phyloP scores from a whole-genome alignment of 768 basidiomycete genomes.

The Hypholoma sublateritium region DNA sequence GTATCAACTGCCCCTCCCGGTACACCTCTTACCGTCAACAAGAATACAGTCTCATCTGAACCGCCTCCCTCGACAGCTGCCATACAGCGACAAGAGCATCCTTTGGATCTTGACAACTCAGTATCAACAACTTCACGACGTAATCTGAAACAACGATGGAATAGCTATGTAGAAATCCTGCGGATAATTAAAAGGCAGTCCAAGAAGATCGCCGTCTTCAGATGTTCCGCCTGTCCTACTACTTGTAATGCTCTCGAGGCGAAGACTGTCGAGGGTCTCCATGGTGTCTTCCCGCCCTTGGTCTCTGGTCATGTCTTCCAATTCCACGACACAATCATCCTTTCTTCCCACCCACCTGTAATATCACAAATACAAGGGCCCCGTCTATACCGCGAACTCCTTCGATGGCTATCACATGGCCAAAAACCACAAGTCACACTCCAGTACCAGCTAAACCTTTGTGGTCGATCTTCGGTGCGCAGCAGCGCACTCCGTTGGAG shows the following conservation, averaged over 20 bases:
- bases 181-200: conserved; percentile 51
- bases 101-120: conserved; percentile 32
- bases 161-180: conserved; percentile 59
- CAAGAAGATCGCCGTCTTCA: conserved; percentile 52
- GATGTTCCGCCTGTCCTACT: conserved; percentile 47
- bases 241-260: conserved; percentile 48
- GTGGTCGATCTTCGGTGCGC: conserved; percentile 49
- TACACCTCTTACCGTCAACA: conserved; percentile 49
- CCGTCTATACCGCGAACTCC: conserved; percentile 67
- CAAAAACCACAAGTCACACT: conserved; percentile 80
- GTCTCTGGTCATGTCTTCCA: conserved; percentile 73
- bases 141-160: conserved; percentile 62
- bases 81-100: conserved; percentile 61
- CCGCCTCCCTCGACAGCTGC: conserved; percentile 35
- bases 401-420: conserved; percentile 45
- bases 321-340: conserved; percentile 64
- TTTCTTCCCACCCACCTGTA: conserved; percentile 27
- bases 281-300: conserved; percentile 79
- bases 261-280: conserved; percentile 72
- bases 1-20: conserved; percentile 21
- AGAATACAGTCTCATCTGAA: conserved; percentile 54
- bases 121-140: conserved; percentile 33
- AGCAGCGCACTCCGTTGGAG: conserved; percentile 42
- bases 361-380: conserved; percentile 41
- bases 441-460: conserved; percentile 60